phyloP scores from a whole-genome alignment of 2,329 filamentous ascomycete species.

The Fusarium sp. region DNA sequence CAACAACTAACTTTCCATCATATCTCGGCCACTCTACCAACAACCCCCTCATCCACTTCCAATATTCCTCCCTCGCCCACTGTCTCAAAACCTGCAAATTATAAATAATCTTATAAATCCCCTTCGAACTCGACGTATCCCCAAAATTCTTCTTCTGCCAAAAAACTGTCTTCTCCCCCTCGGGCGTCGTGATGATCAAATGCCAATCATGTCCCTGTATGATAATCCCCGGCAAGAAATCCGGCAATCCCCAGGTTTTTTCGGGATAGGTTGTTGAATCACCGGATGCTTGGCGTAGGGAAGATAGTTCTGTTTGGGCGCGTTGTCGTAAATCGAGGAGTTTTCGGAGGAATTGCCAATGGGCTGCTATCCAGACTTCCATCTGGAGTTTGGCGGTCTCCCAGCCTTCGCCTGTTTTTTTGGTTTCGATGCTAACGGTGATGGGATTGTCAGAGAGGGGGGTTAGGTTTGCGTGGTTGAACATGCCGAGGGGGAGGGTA shows the following conservation, averaged over 20 bases:
- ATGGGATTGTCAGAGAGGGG: constrained; percentile 1
- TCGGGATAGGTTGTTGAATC: not conserved
- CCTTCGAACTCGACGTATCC: constrained; percentile 6
- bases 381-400: constrained; percentile 11
- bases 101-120: constrained; percentile 1
- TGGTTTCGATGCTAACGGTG: constrained; percentile 8
- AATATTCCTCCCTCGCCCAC: constrained; percentile 4
- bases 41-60: not conserved
- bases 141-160: constrained; percentile 13
- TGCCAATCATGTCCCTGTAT: constrained; percentile 16
- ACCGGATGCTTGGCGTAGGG: not conserved
- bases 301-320: not conserved
- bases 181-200: not conserved
- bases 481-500: not conserved
- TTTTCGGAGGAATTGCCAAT: constrained; percentile 15
- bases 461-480: constrained; percentile 2
- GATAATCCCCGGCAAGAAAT: constrained; percentile 3
- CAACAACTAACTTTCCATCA: too few species aligned
- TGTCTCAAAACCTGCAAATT: not conserved
- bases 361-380: constrained; percentile 16
- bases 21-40: too few species aligned
- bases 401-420: constrained; percentile 13
- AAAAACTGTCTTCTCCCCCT: constrained; percentile 5
- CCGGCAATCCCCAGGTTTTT: not conserved
- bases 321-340: not conserved